Base-by-base conservation (phyloP, 106 monocot species). In the Cymbidium sinense region DNA sequence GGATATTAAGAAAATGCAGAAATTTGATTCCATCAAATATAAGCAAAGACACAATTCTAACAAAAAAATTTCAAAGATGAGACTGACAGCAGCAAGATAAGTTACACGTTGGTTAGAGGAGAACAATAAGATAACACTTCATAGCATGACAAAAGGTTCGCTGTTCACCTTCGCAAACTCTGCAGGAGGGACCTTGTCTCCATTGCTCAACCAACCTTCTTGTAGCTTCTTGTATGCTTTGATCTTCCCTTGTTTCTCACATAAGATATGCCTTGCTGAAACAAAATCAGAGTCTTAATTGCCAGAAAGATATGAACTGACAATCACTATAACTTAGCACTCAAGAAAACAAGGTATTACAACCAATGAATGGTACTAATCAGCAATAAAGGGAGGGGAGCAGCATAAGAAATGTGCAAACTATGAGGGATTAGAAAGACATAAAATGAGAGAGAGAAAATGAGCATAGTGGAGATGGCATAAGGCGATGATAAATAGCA, bases 161-260 rank as follows among this genome's bases (percentile, higher is more conserved):
- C 31, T 20, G 21, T 19, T 79, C 75, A 92, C 98, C 80, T 94
- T 98, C 20, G 98, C 94, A 83, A 98, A 98, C 70, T 98, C 98
- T 81, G 94, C 88, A 70, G 98, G 98, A 75, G 98, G 98, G 54
- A 98, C 94, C 69, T 98, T 94, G 83, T 98, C 98, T 75, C 94
- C 98, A 78, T 94, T 98, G 86, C 81, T 76, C 74, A 98, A 80
- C 98, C 92, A 98, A 62, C 98, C 98, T 78, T 94, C 94, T 83
- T 98, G 88, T 36, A 98, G 82, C 72, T 98, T 98, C 64, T 90
- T 94, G 79, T 94, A 98, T 43, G 98, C 98, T 73, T 98, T 98
- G 43, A 98, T 92, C 87, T 90, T 94, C 23, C 92, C 94, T 85
- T 98, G 98, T 79, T 98, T 98, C 81, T 98, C 98, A 76, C 98